Evolutionary conservation across 2,329 filamentous ascomycete species (phyloP).

Genomic region (Triangularia verruculosa): DNA sequence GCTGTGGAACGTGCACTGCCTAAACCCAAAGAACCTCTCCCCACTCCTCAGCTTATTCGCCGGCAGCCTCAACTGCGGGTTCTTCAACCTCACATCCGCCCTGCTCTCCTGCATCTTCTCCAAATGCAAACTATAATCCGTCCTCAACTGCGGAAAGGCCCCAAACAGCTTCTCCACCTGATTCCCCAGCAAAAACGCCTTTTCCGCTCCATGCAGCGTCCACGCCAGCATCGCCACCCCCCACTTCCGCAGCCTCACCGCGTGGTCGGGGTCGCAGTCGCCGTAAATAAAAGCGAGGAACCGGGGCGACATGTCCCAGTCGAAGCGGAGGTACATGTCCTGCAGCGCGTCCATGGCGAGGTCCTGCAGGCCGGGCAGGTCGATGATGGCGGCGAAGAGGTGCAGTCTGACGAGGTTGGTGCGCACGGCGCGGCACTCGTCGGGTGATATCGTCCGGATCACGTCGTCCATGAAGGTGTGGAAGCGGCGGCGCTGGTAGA

Average conservation of each 20-base stretch:
- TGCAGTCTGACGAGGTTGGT: constrained; percentile 57
- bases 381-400: constrained; percentile 53
- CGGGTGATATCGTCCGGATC: constrained; percentile 26
- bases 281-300: constrained; percentile 53
- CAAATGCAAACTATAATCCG: constrained; percentile 52
- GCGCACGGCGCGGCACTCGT: constrained; percentile 39
- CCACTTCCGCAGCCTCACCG: constrained; percentile 56
- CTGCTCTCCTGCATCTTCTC: constrained; percentile 50
- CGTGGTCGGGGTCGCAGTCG: constrained; percentile 48
- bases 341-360: constrained; percentile 57
- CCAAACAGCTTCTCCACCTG: constrained; percentile 45
- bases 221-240: constrained; percentile 60
- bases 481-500: constrained; percentile 46
- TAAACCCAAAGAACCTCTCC: constrained; percentile 58
- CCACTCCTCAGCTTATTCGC: constrained; percentile 55
- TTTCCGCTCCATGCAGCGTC: constrained; percentile 41
- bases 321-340: constrained; percentile 55
- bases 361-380: constrained; percentile 52
- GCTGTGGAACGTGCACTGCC: constrained; percentile 59
- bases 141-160: constrained; percentile 44
- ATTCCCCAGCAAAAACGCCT: constrained; percentile 25
- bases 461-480: constrained; percentile 43
- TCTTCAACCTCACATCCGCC: constrained; percentile 55
- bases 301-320: constrained; percentile 55
- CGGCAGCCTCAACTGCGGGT: constrained; percentile 57